A percentile compares a stretch with the other conserved stretches of the same genome.
These are phyloP conservation scores for Fonsecaea monophora DNA, from an alignment of 2,329 filamentous ascomycete species.

Conservation along the genomic window DNA sequence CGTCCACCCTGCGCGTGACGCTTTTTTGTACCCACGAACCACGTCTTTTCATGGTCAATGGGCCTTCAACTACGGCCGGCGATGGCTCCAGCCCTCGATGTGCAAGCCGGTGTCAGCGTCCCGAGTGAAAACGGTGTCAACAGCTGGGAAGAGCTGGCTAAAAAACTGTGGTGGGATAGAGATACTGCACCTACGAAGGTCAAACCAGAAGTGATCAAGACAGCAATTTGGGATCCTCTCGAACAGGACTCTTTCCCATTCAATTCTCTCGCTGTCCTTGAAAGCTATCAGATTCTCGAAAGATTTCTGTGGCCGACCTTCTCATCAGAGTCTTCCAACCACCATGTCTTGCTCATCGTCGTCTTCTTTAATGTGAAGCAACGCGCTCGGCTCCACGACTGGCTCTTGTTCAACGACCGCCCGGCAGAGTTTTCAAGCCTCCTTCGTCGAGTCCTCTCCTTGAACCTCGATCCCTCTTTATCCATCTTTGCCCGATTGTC, in stretches of 20 bases:
- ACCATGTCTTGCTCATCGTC: slow-evolving; percentile 86
- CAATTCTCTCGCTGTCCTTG: slow-evolving; percentile 79
- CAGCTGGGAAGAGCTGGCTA: slow-evolving; percentile 72
- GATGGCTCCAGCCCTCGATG: slow-evolving; percentile 64
- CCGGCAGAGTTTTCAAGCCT: slow-evolving; percentile 84
- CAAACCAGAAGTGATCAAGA: slow-evolving; percentile 83
- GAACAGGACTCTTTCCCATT: slow-evolving; percentile 81
- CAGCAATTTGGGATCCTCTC: slow-evolving; percentile 85
- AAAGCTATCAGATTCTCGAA: slow-evolving; percentile 89
- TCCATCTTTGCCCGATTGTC: slow-evolving; percentile 74
- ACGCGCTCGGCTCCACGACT: slow-evolving; percentile 83
- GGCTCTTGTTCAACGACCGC: slow-evolving; percentile 78
- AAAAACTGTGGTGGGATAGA: slow-evolving; percentile 84
- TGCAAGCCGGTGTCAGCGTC: slow-evolving; percentile 42
- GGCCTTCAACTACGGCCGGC: slow-evolving; percentile 52
- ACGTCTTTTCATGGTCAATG: slow-evolving; percentile 18
- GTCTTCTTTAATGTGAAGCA: slow-evolving; percentile 87
- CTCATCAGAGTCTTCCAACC: slow-evolving; percentile 84
- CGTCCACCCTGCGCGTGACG: slow-evolving; percentile 11
- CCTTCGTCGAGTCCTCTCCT: slow-evolving; percentile 86
- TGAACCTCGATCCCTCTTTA: slow-evolving; percentile 76
- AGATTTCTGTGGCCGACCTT: slow-evolving; percentile 97
- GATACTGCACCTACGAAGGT: slow-evolving; percentile 63
- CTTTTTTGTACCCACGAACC: slow-evolving; percentile 1
- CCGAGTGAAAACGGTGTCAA: slow-evolving; percentile 41